Base-by-base conservation (phyloP, 805 yeast genomes). In the Saccharomycopsis fermentans region DNA sequence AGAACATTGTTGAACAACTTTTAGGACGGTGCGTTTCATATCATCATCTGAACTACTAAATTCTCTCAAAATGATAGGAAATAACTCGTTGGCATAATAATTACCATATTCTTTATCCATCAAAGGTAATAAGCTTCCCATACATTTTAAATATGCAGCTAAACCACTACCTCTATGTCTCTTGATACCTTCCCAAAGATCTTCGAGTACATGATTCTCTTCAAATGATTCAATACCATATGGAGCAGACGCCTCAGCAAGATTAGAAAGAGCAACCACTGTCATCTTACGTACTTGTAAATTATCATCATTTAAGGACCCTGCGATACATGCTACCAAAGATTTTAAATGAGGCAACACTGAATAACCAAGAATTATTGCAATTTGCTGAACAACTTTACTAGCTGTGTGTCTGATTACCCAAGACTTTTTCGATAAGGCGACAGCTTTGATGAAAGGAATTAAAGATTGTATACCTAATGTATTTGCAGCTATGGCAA, bases 181-280 rank as follows among this genome's bases (percentile, higher is more conserved):
- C 52, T 82, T 78, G 26, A 89, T 78, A 4, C 96, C 97, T 11
- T 74, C 71, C 96, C 97, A 90, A 5, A 89, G 71, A 0, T 90
- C 87, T 58, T 87, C 92, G 37, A 92, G 67, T 0, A 84, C 76
- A 0, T 72, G 71, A 43, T 43, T 43, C 1, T 40, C 54, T 65
- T 90, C 95, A 68, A 92, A 91, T 0, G 92, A 82, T 65, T 89
- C 97, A 58, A 88, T 86, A 52, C 98, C 99, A 70, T 86, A 89
- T 0, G 98, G 98, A 24, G 81, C 76, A 3, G 90, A 81, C 6
- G 88, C 83, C 55, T 87, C 91, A 0, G 97, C 97, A 36, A 92
- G 70, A 1, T 84, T 79, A 0, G 91, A 74, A 1, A 91, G 66
- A 0, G 96, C 83, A 37, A 77, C 73, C 0, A 96, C 96, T 0